Conservation (phyloP, 805 yeast species). For the Candida orba region DNA sequence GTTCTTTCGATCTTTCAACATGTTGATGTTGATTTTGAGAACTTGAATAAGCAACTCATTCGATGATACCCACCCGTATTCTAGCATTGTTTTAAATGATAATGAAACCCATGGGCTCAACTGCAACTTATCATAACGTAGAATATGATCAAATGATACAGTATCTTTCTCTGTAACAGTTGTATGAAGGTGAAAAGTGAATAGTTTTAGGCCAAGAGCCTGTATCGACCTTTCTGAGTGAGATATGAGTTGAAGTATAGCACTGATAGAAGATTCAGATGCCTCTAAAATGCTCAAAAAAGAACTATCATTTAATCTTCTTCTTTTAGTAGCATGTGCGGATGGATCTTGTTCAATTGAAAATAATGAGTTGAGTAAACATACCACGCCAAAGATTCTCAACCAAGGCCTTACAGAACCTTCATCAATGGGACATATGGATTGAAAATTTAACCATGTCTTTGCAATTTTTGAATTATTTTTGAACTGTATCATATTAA, state of each 20-base stretch:
- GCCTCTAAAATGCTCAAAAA: slow-evolving; percentile 19
- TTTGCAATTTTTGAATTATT: not conserved
- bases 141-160: slow-evolving; percentile 5
- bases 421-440: slow-evolving; percentile 7
- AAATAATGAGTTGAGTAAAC: slow-evolving; percentile 20
- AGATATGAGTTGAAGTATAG: slow-evolving; percentile 12
- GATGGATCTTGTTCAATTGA: not conserved
- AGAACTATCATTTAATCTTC: slow-evolving; percentile 21
- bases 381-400: slow-evolving; percentile 28
- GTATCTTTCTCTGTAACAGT: slow-evolving; percentile 1
- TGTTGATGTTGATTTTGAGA: slow-evolving; percentile 28
- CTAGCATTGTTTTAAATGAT: slow-evolving; percentile 10
- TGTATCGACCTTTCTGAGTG: slow-evolving; percentile 4
- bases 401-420: slow-evolving; percentile 33
- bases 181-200: slow-evolving; percentile 21
- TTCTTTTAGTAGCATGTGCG: slow-evolving; percentile 20
- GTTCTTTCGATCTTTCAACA: slow-evolving; percentile 20
- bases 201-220: slow-evolving; percentile 22
- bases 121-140: slow-evolving; percentile 9
- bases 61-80: slow-evolving; percentile 15
- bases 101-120: slow-evolving; percentile 17
- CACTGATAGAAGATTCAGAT: slow-evolving; percentile 23
- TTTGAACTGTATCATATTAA: slow-evolving; percentile 10
- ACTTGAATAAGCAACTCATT: slow-evolving; percentile 17
- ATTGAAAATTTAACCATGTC: slow-evolving; percentile 24